Evolutionary conservation across 164 flowering plant species (phyloP), one percentile per base, ranked within the genome.

Genomic region (Dillenia suffruticosa): DNA sequence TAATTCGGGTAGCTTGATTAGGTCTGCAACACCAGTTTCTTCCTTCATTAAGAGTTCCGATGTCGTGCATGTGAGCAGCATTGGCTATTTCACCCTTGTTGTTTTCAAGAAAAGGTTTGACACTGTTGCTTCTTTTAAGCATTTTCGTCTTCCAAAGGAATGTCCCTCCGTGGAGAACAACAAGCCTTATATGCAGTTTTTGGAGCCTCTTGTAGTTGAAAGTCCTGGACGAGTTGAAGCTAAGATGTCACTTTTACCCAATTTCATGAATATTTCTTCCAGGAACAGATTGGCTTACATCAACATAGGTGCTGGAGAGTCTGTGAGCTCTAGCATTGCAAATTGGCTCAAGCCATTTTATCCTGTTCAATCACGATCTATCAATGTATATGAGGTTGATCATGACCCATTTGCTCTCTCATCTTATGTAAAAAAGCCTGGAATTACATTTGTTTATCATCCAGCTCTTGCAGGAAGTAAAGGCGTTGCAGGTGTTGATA

Each of bases 361-460:
- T 61, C 84, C 89, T 0, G 50, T 73, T 22, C 69, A 72, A 43
- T 71, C 76, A 48, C 71, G 49, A 55, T 72, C 74, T 44, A 80
- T 86, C 51, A 70, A 77, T 50, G 82, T 77, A 15, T 90, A 81
- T 63, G 69, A 89, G 12, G 77, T 92, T 22, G 88, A 92, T 48
- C 91, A 90, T 61, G 74, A 88, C 62, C 67, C 80, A 1, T 75
- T 88, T n/a, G 71, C 72, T 13, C 74, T 90, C 51, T 61, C 88
- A 3, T 77, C 92, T 12, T 83, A 76, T 74, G 87, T 85, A 15
- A 82, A 75, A 45, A 81, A 74, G 54, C 91, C 96, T 8, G 93
- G 92, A 32, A 70, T 82, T 55, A 88, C 82, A 66, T 90, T 88
- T 67, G 81, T 92, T 48, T 89, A 89, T 62, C 77, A 89, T 63